Evolutionary conservation across 192 early-diverging fungal genomes (phyloP), one percentile per base, ranked within the genome.

Genomic region (Coemansia sp.): DNA sequence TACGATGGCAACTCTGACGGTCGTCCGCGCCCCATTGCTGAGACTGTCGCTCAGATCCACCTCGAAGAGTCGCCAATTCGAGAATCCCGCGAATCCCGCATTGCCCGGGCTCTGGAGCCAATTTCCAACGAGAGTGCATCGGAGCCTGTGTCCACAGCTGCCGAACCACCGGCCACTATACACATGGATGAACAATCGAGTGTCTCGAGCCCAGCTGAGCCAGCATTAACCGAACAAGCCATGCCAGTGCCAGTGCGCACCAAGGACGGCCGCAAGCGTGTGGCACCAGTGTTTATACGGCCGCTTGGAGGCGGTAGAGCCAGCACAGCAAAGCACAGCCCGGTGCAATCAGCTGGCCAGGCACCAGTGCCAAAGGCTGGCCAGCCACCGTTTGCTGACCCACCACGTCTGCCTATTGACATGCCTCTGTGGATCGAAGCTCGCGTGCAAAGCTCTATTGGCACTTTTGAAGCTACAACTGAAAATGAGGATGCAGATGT

Each of bases 211-310:
- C 27, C 23, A 18, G 45, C 26, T 1, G 39, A 59, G 10, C 14
- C 61, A 12, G 35, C 57, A 9, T 23, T 41, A 16, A 20, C 37
- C 12, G 71, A 81, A 22, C 89, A 90, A 59, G 73, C 60, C 1
- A 85, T 91, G 29, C 86, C 91, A 0, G 74, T 86, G 14, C 75
- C 75, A 0, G 67, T 69, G 47, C 59, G 71, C 50, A 91, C 89
- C 8, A 88, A 88, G 45, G 85, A 89, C 63, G 95, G 95, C 8
- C 90, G 91, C 73, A 92, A 90, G 54, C 82, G 95, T 10, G 94
- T 97, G 24, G 86, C 88, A 24, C 95, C 91, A 5, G 47, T 86
- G 55, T 85, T 87, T 74, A 62, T 89, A 10, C 75, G 85, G 24
- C 62, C 64, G 22, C 49, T 64, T 43, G 52, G 64, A 23, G 12